A percentile compares a stretch with the other conserved stretches of the same genome.
Evolutionary conservation across 2,329 filamentous ascomycete genomes (phyloP).

Genomic region (Neofusicoccum sp.): DNA sequence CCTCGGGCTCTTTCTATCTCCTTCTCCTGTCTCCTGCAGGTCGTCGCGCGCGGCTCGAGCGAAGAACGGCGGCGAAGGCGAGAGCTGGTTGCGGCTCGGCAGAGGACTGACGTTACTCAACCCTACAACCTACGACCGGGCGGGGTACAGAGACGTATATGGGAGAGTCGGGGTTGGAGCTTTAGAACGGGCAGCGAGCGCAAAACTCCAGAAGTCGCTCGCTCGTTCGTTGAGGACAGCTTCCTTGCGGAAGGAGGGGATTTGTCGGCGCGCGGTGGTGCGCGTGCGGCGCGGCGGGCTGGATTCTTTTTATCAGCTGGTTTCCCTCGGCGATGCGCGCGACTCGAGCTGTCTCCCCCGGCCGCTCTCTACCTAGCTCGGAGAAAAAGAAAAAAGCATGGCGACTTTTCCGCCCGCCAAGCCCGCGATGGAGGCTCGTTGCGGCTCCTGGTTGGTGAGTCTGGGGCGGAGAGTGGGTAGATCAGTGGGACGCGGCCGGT

Average conservation of each 20-base stretch:
- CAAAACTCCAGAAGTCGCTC: conserved; percentile 61
- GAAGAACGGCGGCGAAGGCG: neutral
- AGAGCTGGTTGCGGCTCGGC: neutral
- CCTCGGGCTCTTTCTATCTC: neutral
- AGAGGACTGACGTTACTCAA: neutral
- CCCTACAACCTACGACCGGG: neutral
- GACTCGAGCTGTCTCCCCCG: neutral
- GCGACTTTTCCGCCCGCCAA: conserved; percentile 12
- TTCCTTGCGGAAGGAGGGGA: neutral
- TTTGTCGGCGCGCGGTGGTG: neutral
- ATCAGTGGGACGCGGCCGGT: conserved; percentile 5
- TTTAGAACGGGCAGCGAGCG: conserved; percentile 51
- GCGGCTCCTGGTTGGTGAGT: neutral
- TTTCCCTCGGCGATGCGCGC: neutral
- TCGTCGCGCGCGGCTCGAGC: neutral
- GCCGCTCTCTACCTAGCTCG: neutral
- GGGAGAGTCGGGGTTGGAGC: conserved; percentile 37
- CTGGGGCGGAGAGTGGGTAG: neutral
- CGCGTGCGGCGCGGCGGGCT: neutral
- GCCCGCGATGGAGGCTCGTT: neutral
- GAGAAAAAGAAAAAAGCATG: conserved; percentile 1
- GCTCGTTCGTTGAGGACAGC: conserved; percentile 22
- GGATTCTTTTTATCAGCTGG: neutral
- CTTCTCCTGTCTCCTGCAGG: neutral
- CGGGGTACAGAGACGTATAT: neutral